phyloP scores from a whole-genome alignment of 1,139 yeast genomes.

The Petasospora fabianii region DNA sequence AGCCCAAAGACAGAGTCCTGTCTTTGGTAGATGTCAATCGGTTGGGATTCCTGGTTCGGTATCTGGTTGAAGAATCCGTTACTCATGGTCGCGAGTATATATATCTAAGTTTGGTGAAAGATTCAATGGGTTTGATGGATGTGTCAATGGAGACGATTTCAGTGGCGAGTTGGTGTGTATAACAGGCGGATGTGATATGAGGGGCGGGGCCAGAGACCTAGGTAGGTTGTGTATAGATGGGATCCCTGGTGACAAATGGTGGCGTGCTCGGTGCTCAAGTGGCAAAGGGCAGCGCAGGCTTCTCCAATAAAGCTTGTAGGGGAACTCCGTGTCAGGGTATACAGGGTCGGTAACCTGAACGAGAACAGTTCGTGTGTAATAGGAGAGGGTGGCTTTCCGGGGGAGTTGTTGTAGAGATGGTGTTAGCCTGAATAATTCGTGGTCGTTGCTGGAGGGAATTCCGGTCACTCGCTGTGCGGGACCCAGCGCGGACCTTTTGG shows the following conservation, averaged over 20 bases:
- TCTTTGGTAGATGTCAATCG: slow-evolving; percentile 28
- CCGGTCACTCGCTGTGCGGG: too few relatives aligned
- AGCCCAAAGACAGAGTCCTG: slow-evolving; percentile 19
- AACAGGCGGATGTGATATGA: background rate
- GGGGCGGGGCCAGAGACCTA: background rate
- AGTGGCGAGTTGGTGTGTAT: background rate
- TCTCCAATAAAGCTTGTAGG: background rate
- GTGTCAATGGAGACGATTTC: background rate
- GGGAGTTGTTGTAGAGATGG: background rate
- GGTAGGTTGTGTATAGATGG: background rate
- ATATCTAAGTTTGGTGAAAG: too few relatives aligned
- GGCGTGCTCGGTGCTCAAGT: slow-evolving; percentile 3
- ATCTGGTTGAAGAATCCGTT: slow-evolving; percentile 20
- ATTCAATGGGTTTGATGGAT: background rate
- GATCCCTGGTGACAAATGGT: slow-evolving; percentile 2
- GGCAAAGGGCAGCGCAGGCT: background rate
- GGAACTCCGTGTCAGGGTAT: background rate
- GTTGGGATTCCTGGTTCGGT: slow-evolving; percentile 23
- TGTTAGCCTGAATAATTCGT: background rate
- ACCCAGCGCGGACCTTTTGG: background rate
- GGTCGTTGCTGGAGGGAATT: background rate
- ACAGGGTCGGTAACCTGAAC: background rate
- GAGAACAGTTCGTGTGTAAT: background rate
- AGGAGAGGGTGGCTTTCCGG: background rate
- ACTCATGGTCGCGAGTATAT: slow-evolving; percentile 10